A percentile compares a stretch with the other conserved stretches of the same genome.
phyloP scores from a whole-genome alignment of 495 filamentous ascomycete genomes.

The Hyphodiscus hymeniophilus region DNA sequence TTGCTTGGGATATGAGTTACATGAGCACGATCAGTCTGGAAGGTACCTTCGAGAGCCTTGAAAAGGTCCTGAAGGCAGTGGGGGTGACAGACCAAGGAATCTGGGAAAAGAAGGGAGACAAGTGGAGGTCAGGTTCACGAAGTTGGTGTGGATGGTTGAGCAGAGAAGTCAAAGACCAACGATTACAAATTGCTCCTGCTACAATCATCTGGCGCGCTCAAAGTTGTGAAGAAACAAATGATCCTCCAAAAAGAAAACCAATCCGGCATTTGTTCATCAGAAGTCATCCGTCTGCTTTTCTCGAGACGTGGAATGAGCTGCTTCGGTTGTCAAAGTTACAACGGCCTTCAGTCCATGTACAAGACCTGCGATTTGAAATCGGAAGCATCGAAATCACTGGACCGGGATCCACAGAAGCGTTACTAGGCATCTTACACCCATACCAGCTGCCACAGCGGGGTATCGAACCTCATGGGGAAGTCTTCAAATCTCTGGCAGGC shows the following conservation, averaged over 20 bases:
- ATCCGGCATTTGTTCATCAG: constrained; percentile 59
- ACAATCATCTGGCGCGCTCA: constrained; percentile 58
- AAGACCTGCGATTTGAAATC: constrained; percentile 89
- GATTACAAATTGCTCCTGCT: constrained; percentile 63
- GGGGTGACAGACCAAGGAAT: constrained; percentile 49
- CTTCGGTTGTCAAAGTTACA: constrained; percentile 60
- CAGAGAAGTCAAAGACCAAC: constrained; percentile 45
- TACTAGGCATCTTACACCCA: constrained; percentile 64
- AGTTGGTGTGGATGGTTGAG: constrained; percentile 57
- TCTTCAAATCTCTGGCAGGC: constrained; percentile 57
- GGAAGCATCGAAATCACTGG: constrained; percentile 88
- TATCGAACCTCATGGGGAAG: constrained; percentile 36
- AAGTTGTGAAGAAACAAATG: background rate
- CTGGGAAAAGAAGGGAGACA: constrained; percentile 54
- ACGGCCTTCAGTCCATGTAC: constrained; percentile 63
- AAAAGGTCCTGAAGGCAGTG: constrained; percentile 54
- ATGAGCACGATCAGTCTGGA: constrained; percentile 78
- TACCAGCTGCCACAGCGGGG: constrained; percentile 19
- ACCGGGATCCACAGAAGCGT: constrained; percentile 72
- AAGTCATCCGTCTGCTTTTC: constrained; percentile 82
- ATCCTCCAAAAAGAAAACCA: constrained; percentile 25
- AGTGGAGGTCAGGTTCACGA: constrained; percentile 69
- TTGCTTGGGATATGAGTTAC: constrained; percentile 94
- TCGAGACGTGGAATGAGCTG: constrained; percentile 75
- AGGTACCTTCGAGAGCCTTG: constrained; percentile 53